phyloP scores from a whole-genome alignment of 2,329 filamentous ascomycete genomes.

The Alternaria sp. region DNA sequence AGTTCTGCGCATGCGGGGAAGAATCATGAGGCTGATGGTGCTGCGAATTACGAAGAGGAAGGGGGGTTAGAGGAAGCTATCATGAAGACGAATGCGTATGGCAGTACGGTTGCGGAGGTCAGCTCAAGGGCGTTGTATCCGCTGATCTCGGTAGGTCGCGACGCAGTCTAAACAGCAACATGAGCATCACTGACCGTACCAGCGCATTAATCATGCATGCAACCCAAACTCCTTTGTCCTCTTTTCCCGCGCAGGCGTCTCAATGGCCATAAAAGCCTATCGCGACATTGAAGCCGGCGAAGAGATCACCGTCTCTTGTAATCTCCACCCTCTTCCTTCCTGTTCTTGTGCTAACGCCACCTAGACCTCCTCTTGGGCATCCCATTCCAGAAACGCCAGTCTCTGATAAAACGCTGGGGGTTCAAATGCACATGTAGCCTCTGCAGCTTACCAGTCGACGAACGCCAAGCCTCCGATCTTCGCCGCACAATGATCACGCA shows the following conservation, averaged over 20 bases:
- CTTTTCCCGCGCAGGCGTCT: slow-evolving; percentile 29
- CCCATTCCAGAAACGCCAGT: slow-evolving; percentile 9
- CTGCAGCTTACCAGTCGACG: slow-evolving; percentile 7
- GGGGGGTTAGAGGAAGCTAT: slow-evolving; percentile 21
- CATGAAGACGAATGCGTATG: slow-evolving; percentile 34
- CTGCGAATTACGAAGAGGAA: neutral
- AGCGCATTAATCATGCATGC: slow-evolving; percentile 35
- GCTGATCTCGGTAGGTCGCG: slow-evolving; percentile 18
- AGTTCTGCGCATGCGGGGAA: slow-evolving; percentile 14
- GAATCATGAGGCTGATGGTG: neutral
- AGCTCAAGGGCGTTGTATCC: slow-evolving; percentile 24
- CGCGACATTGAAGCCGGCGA: slow-evolving; percentile 28
- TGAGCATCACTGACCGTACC: neutral
- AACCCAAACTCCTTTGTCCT: slow-evolving; percentile 31
- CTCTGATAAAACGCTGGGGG: slow-evolving; percentile 24
- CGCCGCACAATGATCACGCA: slow-evolving; percentile 20
- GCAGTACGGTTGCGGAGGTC: slow-evolving; percentile 19
- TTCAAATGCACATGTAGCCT: slow-evolving; percentile 33
- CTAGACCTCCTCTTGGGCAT: slow-evolving; percentile 26
- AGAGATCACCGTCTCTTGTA: slow-evolving; percentile 32
- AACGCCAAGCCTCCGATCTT: slow-evolving; percentile 18
- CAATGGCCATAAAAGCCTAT: slow-evolving; percentile 31
- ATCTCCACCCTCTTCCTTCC: neutral
- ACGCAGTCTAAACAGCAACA: neutral
- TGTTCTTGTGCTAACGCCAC: neutral